A percentile compares a stretch with the other conserved stretches of the same genome.
phyloP scores from a whole-genome alignment of 805 yeast species.

The Pichia rugopelliculosa region DNA sequence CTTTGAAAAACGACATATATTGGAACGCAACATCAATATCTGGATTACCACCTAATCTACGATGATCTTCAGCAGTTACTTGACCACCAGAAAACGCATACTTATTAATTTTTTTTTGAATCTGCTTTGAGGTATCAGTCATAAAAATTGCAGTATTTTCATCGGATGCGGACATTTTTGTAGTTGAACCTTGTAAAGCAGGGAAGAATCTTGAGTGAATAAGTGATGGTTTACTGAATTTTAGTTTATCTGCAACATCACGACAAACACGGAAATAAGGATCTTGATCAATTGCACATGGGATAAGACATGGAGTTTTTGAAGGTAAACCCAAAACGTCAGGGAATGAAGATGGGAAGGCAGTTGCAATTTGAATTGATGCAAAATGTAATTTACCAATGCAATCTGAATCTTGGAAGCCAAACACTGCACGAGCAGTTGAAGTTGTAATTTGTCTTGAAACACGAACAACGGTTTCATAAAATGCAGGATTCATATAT shows the following conservation, averaged over 20 bases:
- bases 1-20: conserved; percentile 80
- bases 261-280: conserved; percentile 96
- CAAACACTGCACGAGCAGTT: conserved; percentile 96
- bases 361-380: conserved; percentile 90
- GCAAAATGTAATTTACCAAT: conserved; percentile 95
- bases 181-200: conserved; percentile 91
- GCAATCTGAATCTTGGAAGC: conserved; percentile 89
- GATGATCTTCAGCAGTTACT: conserved; percentile 82
- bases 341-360: conserved; percentile 94
- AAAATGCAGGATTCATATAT: conserved; percentile 90
- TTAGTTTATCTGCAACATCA: conserved; percentile 92
- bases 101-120: conserved; percentile 90
- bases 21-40: conserved; percentile 95
- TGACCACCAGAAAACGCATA: conserved; percentile 95
- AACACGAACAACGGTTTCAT: conserved; percentile 87
- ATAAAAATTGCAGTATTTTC: conserved; percentile 86
- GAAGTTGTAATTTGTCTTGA: conserved; percentile 94
- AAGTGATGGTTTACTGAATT: conserved; percentile 83
- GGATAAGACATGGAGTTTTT: conserved; percentile 93
- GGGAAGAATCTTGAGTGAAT: conserved; percentile 96
- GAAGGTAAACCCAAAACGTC: conserved; percentile 78
- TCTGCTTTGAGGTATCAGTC: conserved; percentile 90
- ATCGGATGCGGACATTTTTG: conserved; percentile 95
- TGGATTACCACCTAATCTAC: conserved; percentile 85
- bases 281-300: conserved; percentile 99